These are phyloP conservation scores for Hygrophorus pudorinus DNA, from an alignment of 768 basidiomycete species.

Conservation along the genomic window DNA sequence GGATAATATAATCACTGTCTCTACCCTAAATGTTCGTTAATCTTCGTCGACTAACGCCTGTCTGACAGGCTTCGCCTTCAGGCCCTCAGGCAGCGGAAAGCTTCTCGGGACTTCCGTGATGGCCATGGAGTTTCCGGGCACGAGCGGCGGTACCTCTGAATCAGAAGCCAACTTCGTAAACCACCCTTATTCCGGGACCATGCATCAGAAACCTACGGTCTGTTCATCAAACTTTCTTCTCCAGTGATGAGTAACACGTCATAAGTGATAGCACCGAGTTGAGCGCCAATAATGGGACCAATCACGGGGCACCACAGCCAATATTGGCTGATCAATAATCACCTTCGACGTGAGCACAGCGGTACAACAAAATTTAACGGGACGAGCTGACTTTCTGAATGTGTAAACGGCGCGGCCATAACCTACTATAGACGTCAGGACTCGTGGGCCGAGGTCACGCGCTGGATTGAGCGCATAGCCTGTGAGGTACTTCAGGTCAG, in stretches of 20 bases:
- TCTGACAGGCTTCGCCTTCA: no score
- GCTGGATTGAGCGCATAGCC: constrained; percentile 62
- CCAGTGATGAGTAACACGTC: constrained; percentile 51
- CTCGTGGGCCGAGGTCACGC: constrained; percentile 60
- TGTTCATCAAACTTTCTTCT: constrained; percentile 42
- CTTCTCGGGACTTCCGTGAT: no score
- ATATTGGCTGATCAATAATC: constrained; percentile 36
- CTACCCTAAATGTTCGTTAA: no score
- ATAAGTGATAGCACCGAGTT: constrained; percentile 44
- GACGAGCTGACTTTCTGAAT: constrained; percentile 33
- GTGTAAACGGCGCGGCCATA: constrained; percentile 48
- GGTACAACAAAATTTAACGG: background rate
- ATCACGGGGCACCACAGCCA: constrained; percentile 66
- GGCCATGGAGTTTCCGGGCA: no score
- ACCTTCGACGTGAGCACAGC: constrained; percentile 4
- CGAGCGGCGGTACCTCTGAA: no score
- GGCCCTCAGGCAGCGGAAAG: no score
- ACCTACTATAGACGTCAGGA: constrained; percentile 66
- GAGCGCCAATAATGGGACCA: constrained; percentile 49
- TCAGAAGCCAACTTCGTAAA: no score
- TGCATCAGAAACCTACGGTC: constrained; percentile 31
- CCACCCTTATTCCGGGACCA: background rate
- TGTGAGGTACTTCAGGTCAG: constrained; percentile 8
- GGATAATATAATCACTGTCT: no score
- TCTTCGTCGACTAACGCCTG: no score